Evolutionary conservation across 176 grass and related monocot genomes (phyloP).

Genomic region (Ananas comosus): DNA sequence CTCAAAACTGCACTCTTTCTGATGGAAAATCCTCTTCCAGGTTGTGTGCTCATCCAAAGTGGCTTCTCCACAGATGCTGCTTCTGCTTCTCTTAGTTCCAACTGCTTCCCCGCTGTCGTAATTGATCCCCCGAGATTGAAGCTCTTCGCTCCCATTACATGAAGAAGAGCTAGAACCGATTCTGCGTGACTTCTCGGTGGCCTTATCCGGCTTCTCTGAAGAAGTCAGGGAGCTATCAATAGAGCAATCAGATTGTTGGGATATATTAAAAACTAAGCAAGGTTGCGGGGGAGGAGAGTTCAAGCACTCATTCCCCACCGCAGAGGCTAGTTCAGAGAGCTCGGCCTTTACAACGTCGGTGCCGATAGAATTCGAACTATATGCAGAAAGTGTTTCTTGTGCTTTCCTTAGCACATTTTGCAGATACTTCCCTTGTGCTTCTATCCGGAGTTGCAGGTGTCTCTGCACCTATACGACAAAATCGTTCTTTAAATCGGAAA

Average conservation of each 20-base stretch:
- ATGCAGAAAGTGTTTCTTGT: constrained; percentile 41
- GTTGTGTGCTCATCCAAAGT: constrained; percentile 25
- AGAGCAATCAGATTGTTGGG: constrained; percentile 17
- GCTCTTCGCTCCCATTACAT: neutral
- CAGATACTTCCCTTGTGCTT: constrained; percentile 91
- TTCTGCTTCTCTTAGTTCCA: constrained; percentile 31
- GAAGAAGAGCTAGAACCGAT: constrained; percentile 2
- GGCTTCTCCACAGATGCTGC: constrained; percentile 7
- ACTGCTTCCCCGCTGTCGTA: neutral
- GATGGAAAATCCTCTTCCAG: constrained; percentile 21
- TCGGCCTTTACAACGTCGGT: constrained; percentile 28
- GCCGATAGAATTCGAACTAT: constrained; percentile 14
- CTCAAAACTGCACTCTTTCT: constrained; percentile 18
- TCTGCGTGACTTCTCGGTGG: constrained; percentile 18
- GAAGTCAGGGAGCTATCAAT: constrained; percentile 71
- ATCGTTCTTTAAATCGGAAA: neutral
- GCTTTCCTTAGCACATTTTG: constrained; percentile 64
- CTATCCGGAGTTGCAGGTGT: constrained; percentile 86
- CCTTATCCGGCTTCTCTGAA: constrained; percentile 26
- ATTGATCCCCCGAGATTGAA: constrained; percentile 1
- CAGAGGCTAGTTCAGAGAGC: constrained; percentile 50
- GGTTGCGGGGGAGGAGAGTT: constrained; percentile 24
- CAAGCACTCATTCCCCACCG: constrained; percentile 34
- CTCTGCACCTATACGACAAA: constrained; percentile 50
- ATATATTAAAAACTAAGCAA: constrained; percentile 1